Evolutionary conservation across 2,329 filamentous ascomycete genomes (phyloP).

Genomic region (Simplicillium aogashimaense): DNA sequence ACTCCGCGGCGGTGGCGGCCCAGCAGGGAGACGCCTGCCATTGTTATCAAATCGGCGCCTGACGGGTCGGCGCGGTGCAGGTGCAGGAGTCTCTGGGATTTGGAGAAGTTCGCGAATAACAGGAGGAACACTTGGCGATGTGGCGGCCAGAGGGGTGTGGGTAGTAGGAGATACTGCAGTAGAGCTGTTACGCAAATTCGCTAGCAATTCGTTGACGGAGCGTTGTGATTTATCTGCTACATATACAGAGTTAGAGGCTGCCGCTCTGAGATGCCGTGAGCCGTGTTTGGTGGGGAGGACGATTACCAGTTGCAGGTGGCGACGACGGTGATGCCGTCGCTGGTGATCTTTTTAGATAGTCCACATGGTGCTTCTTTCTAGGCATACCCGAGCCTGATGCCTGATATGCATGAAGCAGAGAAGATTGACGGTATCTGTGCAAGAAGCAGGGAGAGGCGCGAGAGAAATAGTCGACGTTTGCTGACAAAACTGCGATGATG

Average conservation of each 20-base stretch:
- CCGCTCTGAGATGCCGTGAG: not conserved
- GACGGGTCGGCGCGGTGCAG: conserved; percentile 33
- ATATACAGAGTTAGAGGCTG: conserved; percentile 15
- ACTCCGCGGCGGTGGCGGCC: conserved; percentile 48
- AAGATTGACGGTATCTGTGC: conserved; percentile 4
- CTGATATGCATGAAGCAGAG: too few relatives aligned
- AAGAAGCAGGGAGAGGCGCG: too few relatives aligned
- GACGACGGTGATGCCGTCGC: conserved; percentile 33
- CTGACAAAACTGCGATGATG: too few relatives aligned
- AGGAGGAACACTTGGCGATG: conserved; percentile 46
- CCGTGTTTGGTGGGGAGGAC: conserved; percentile 6
- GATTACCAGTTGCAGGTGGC: conserved; percentile 19
- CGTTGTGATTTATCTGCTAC: conserved; percentile 21
- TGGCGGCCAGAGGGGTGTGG: conserved; percentile 17
- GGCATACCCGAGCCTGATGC: conserved; percentile 36
- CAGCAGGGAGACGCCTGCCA: conserved; percentile 44
- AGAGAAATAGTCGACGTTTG: too few relatives aligned
- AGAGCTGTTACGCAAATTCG: conserved; percentile 41
- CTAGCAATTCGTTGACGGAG: conserved; percentile 51
- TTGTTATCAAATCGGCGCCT: conserved; percentile 31
- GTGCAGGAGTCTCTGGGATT: conserved; percentile 46
- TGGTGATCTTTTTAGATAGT: conserved; percentile 45
- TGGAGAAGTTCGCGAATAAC: conserved; percentile 48
- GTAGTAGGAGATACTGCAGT: conserved; percentile 16
- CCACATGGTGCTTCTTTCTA: conserved; percentile 49